phyloP scores from a whole-genome alignment of 495 filamentous ascomycete species.

The Clavariopsis aquatica region DNA sequence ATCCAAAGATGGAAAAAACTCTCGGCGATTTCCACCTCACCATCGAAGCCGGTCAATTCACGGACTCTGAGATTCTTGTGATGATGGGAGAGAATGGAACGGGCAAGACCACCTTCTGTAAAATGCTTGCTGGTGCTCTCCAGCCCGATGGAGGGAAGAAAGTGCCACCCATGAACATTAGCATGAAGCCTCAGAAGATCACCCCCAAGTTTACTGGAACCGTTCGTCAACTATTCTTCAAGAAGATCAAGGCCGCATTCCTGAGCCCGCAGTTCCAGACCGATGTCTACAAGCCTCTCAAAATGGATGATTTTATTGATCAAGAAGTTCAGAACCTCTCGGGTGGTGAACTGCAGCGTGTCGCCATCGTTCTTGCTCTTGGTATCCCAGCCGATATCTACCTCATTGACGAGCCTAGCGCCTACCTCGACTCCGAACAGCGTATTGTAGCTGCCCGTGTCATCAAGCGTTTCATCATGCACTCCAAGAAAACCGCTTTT shows the following conservation, averaged over 20 bases:
- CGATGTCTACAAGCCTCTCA: constrained; percentile 97
- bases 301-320: constrained; percentile 98
- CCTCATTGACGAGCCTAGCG: constrained; percentile 81
- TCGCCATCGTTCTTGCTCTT: constrained; percentile 93
- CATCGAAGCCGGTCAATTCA: constrained; percentile 82
- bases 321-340: constrained; percentile 99
- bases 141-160: constrained; percentile 77
- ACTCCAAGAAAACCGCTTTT: constrained; percentile 98
- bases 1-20: constrained; percentile 91
- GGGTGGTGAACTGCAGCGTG: constrained; percentile 97
- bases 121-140: constrained; percentile 86
- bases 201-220: constrained; percentile 96
- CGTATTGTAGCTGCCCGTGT: constrained; percentile 95
- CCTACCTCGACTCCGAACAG: constrained; percentile 95
- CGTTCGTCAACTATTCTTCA: constrained; percentile 92
- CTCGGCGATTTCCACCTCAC: constrained; percentile 83
- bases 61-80: constrained; percentile 96
- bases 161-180: constrained; percentile 91
- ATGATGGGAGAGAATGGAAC: constrained; percentile 99
- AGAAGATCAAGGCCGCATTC: constrained; percentile 96
- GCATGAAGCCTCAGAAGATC: constrained; percentile 99
- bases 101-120: constrained; percentile 97
- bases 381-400: constrained; percentile 98
- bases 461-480: constrained; percentile 99
- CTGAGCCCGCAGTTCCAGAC: constrained; percentile 97